Conservation (phyloP, 208 protist genomes). For the Endotrypanum monterogeii region DNA sequence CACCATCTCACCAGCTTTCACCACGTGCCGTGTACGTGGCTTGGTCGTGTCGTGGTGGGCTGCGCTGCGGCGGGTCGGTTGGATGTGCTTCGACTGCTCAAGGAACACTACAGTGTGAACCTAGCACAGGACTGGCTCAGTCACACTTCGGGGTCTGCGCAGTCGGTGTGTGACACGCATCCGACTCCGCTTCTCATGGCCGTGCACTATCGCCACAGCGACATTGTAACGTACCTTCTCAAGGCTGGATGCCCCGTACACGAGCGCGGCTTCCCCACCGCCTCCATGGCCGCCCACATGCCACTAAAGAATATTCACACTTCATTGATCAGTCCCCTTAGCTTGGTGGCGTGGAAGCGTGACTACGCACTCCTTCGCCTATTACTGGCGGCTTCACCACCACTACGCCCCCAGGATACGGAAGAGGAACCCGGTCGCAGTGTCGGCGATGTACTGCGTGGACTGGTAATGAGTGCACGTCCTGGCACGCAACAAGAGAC, state of each 20-base stretch:
- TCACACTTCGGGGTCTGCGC: background rate
- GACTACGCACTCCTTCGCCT: constrained; percentile 43
- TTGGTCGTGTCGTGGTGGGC: constrained; percentile 42
- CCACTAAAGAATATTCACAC: constrained; percentile 31
- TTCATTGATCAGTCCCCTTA: constrained; percentile 50
- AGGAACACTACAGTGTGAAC: constrained; percentile 42
- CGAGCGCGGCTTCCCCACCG: constrained; percentile 15
- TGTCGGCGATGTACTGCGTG: constrained; percentile 54
- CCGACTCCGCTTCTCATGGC: constrained; percentile 39
- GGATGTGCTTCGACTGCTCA: constrained; percentile 44
- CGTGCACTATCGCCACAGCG: constrained; percentile 36
- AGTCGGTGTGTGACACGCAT: background rate
- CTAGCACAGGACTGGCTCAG: constrained; percentile 18
- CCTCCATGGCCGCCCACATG: constrained; percentile 22
- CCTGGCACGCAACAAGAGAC: constrained; percentile 19
- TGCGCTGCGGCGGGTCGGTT: constrained; percentile 44
- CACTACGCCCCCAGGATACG: constrained; percentile 24
- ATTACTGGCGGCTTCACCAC: constrained; percentile 43
- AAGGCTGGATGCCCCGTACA: constrained; percentile 42
- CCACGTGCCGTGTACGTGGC: constrained; percentile 35
- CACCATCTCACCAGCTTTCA: constrained; percentile 25
- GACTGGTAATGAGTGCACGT: constrained; percentile 38
- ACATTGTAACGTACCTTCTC: constrained; percentile 53
- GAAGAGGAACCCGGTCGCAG: constrained; percentile 24
- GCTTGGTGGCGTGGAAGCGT: constrained; percentile 58